Conservation (phyloP, 1,284 basidiomycete species). For the Cryptococcus hybrid region DNA sequence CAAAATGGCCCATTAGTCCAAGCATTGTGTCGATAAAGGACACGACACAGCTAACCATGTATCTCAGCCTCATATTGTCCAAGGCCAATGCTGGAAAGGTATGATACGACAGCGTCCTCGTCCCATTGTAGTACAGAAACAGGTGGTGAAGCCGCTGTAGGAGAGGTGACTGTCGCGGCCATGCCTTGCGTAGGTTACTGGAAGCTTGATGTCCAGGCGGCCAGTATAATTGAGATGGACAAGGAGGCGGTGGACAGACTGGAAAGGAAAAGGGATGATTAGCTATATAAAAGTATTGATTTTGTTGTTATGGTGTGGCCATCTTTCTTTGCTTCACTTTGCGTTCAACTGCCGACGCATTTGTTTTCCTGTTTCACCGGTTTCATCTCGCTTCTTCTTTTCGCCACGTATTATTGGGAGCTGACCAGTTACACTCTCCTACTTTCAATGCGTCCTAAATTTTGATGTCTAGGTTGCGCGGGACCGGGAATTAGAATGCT, state of each 20-base stretch:
- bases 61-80: slow-evolving; percentile 68
- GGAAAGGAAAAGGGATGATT: no score
- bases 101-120: slow-evolving; percentile 72
- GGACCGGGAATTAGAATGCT: no score
- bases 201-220: background rate
- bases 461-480: no score
- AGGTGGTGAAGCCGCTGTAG: slow-evolving; percentile 28
- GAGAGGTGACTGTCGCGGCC: slow-evolving; percentile 25
- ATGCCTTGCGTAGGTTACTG: background rate
- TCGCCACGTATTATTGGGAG: no score
- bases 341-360: no score
- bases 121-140: slow-evolving; percentile 64
- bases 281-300: no score
- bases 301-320: no score
- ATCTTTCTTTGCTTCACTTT: no score
- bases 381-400: no score
- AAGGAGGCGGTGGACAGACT: background rate
- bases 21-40: background rate
- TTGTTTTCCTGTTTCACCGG: no score
- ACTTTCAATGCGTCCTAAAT: no score
- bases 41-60: slow-evolving; percentile 50
- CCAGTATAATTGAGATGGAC: background rate
- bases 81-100: slow-evolving; percentile 70
- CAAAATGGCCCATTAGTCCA: background rate
- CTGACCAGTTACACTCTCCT: no score